Evolutionary conservation across 768 basidiomycete genomes (phyloP), one percentile per base, ranked within the genome.

Genomic region (Leccinum obscurum): DNA sequence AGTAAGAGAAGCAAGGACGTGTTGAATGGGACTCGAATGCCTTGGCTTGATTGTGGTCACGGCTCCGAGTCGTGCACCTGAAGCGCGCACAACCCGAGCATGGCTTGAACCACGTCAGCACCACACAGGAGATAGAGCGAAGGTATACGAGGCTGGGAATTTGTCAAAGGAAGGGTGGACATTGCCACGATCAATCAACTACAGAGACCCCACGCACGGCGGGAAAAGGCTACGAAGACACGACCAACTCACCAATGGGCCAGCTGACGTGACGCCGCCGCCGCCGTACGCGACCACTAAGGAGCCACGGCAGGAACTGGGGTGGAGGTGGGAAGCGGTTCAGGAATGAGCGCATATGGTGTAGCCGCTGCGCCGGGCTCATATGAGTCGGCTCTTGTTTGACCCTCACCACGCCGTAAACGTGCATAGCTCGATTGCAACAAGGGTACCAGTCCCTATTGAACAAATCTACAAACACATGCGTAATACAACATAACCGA

Each of bases 381-480:
- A 7, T 39, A 17, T 4, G 39, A 10, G 9, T 44, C 41, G 10
- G n/a, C 17, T 20, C n/a, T n/a, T n/a, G 41, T 44, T 44, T 11
- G 41, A 44, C 44, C 48, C 11, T 26, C 48, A 49, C 17, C 26
- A 8, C 52, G 6, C 14, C 48, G 10, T 22, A 53, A 54, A 50
- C 13, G 44, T 20, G 50, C 57, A 15, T 32, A 20, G 51, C 30
- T 39, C 14, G 54, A 28, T 41, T n/a, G 24, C 50, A 50, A 55
- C 3, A 41, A 68, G 68, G 68, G 61, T 70, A 63, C 68, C 68
- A 51, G 68, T 68, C 66, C 68, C 68, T 57, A 57, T 59, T 56
- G 41, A 52, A 62, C 55, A 24, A 46, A 52, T 37, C 57, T 65
- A 70, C 68, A 62, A 30, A 62, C 59, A 68, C 26, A 26, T 28